phyloP scores from a whole-genome alignment of 345 rosid species.

The Gossypium sturtianum region DNA sequence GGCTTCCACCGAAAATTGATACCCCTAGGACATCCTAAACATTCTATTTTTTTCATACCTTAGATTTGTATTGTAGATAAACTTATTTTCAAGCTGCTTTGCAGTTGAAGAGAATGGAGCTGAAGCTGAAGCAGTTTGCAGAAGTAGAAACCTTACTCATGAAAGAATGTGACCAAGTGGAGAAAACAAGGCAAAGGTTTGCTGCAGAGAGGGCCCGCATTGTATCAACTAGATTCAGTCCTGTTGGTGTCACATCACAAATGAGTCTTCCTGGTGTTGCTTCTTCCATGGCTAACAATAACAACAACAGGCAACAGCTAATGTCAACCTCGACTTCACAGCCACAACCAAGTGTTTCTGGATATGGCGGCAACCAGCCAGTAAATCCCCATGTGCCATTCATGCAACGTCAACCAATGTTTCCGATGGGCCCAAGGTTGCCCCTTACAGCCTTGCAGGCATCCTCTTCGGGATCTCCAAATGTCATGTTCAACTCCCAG shows the following conservation, averaged over 20 bases:
- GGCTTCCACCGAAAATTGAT: background rate
- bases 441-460: slow-evolving; percentile 69
- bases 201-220: slow-evolving; percentile 69
- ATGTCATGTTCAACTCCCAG: slow-evolving; percentile 38
- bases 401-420: slow-evolving; percentile 65
- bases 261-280: slow-evolving; percentile 41
- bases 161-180: slow-evolving; percentile 98
- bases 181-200: slow-evolving; percentile 81
- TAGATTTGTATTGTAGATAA: background rate
- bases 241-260: slow-evolving; percentile 47
- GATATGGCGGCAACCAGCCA: slow-evolving; percentile 44
- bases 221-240: slow-evolving; percentile 51
- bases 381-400: slow-evolving; percentile 67
- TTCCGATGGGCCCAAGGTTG: slow-evolving; percentile 66
- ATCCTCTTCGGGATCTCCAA: slow-evolving; percentile 32
- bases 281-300: slow-evolving; percentile 49
- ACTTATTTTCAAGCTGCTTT: background rate
- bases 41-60: background rate
- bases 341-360: slow-evolving; percentile 63
- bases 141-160: slow-evolving; percentile 85
- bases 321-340: slow-evolving; percentile 54
- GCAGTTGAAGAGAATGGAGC: slow-evolving; percentile 93
- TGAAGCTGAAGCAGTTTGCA: slow-evolving; percentile 98
- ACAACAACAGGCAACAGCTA: slow-evolving; percentile 49
- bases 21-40: background rate